Percentiles rank a stretch among this genome's conserved stretches.
Conservation (phyloP, 257 asterid species). For the Catharanthus roseus region DNA sequence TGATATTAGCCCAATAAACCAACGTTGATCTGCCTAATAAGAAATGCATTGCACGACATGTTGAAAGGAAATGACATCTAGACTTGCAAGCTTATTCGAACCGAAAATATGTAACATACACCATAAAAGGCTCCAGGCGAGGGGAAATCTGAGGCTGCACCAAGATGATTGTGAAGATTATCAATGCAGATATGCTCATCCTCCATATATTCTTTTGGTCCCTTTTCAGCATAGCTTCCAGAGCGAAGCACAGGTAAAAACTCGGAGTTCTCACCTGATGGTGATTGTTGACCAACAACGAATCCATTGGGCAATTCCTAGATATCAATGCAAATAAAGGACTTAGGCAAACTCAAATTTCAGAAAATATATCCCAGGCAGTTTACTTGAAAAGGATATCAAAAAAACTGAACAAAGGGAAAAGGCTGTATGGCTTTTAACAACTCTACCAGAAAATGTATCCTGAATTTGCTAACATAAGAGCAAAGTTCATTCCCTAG, state of each 20-base stretch:
- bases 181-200: slow-evolving; percentile 74
- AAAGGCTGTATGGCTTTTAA: too few species aligned
- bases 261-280: slow-evolving; percentile 47
- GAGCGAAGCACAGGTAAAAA: slow-evolving; percentile 61
- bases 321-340: slow-evolving; percentile 10
- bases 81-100: background rate
- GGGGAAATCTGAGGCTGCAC: slow-evolving; percentile 32
- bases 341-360: background rate
- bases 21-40: background rate
- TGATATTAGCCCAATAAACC: background rate
- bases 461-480: background rate
- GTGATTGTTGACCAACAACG: slow-evolving; percentile 30
- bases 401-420: background rate
- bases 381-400: background rate
- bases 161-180: slow-evolving; percentile 52
- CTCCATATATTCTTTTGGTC: slow-evolving; percentile 83
- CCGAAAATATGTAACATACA: slow-evolving; percentile 40
- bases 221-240: slow-evolving; percentile 79
- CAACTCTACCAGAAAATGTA: background rate
- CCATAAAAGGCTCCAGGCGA: slow-evolving; percentile 82
- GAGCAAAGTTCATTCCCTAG: background rate
- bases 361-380: background rate
- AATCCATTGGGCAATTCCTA: slow-evolving; percentile 40
- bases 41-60: background rate
- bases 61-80: background rate